Base-by-base conservation (phyloP, 352 stramenopile species). In the Thalassiosira mediterranea region DNA sequence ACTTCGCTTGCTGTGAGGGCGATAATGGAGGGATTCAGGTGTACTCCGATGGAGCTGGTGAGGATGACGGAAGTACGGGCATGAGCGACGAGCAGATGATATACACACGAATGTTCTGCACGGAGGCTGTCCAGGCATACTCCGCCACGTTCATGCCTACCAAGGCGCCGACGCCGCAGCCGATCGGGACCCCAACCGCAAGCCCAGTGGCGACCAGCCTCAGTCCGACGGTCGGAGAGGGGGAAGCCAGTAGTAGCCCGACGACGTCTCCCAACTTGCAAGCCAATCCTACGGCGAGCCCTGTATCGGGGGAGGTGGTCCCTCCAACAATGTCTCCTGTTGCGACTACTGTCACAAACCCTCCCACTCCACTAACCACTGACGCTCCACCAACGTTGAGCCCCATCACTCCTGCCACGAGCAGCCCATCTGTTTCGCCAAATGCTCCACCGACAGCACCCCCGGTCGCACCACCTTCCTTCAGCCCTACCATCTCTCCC, bases 51-150 rank as follows among this genome's bases (percentile, higher is more conserved):
- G 26, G 17, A 1, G 26, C 28, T 13, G 34, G 17, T 25, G 40
- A 19, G 3, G 28, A 11, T 25, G 40, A 4, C 15, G 23, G 28
- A 44, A 23, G 7, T 8, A 59, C 19, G 5, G 58, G 15, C 17
- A 40, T 66, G 5, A 59, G 10, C 2, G 52, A 64, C 46, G 34
- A 51, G 15, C n/a, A 74, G 34, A 44, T 65, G 23, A 25, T 32
- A n/a, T 74, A 74, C 31, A 66, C 56, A 13, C 51, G 53, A 34
- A 7, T 29, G 31, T 74, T 74, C 44, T 74, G 64, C 34, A 40
- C 42, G 40, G 64, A 74, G 52, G 64, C 53, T 0, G 56, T 17
- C 37, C 32, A 64, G 52, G 47, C 48, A 25, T 56, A 63, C 26
- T 7, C 8, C 1, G 58, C 37, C 4, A 56, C 58, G 34, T 15